phyloP scores from a whole-genome alignment of 2,329 filamentous ascomycete species.

The Monosporascus ibericus region DNA sequence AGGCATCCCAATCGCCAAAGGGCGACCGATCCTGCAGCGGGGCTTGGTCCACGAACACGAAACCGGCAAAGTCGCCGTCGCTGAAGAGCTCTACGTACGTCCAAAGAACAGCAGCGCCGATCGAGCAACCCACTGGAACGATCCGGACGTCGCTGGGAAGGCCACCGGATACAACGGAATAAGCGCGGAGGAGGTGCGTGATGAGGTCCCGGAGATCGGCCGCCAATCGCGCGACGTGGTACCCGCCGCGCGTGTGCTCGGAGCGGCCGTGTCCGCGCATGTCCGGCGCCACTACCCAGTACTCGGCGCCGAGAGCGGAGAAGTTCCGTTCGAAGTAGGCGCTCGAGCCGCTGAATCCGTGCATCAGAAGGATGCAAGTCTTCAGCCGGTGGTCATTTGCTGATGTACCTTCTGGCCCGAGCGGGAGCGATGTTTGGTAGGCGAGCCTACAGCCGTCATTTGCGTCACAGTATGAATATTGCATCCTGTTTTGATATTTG shows the following conservation, averaged over 20 bases:
- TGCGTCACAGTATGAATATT: conserved; percentile 20
- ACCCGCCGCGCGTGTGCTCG: conserved; percentile 25
- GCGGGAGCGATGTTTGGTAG: conserved; percentile 29
- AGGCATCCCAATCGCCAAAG: conserved; percentile 26
- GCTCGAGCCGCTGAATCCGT: conserved; percentile 35
- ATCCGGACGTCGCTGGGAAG: conserved; percentile 9
- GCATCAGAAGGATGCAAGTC: conserved; percentile 29
- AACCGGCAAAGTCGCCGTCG: conserved; percentile 23
- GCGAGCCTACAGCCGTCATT: conserved; percentile 30
- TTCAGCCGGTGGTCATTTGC: conserved; percentile 8
- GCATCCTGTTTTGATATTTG: conserved; percentile 13
- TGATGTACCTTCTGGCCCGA: conserved; percentile 5
- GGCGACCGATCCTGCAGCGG: conserved; percentile 32
- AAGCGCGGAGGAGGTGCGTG: conserved; percentile 12
- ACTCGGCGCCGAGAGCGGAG: conserved; percentile 14
- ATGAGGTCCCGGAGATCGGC: conserved; percentile 29
- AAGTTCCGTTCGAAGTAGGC: conserved; percentile 32
- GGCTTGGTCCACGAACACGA: conserved; percentile 35
- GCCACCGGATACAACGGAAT: no score
- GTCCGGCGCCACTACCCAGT: conserved; percentile 34
- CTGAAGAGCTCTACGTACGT: conserved; percentile 34
- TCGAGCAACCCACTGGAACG: conserved; percentile 32
- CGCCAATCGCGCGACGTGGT: conserved; percentile 35
- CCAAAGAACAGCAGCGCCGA: conserved; percentile 35
- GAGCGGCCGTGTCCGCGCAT: conserved; percentile 33